Evolutionary conservation across 768 basidiomycete species (phyloP), one percentile per base, ranked within the genome.

Genomic region (Kwoniella bestiolae): DNA sequence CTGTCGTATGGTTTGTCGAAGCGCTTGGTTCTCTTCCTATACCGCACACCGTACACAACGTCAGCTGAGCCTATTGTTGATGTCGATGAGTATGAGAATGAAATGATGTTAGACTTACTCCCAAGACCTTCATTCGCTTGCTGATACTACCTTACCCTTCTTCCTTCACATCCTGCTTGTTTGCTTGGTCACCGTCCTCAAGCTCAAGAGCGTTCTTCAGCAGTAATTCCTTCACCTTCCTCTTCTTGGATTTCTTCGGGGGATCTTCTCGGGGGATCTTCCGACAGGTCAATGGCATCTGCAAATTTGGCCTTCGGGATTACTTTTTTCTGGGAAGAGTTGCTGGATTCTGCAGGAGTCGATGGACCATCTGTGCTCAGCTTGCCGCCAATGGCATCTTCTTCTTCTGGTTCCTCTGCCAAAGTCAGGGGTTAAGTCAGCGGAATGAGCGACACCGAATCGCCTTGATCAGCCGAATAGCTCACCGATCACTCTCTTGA

Each of bases 11-110:
- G 11, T 12, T 28, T 52, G n/a, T 52, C 50, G 25, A 6, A 52
- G 25, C 7, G 50, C 50, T 28, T 52, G 50, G 29, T 52, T 52
- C 28, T 52, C 50, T 31, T 52, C 50, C 50, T 52, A 26, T 41
- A 41, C 4, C 23, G 25, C 4, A 28, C 3, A 26, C 11, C 11
- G 6, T 11, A 47, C 11, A 47, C 11, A 11, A 47, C 21, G 23
- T 11, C 21, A 47, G 46, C 46, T 6, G 8, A 41, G 38, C 38
- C 38, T 41, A 41, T 41, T 41, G 8, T 18, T 41, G 38, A 41
- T 41, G 8, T 41, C 38, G n/a, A n/a, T n/a, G n/a, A n/a, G n/a
- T n/a, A n/a, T n/a, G n/a, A n/a, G n/a, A n/a, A n/a, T n/a, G n/a
- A n/a, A n/a, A n/a, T n/a, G n/a, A n/a, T n/a, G n/a, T n/a, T n/a